phyloP scores from a whole-genome alignment of 805 yeast genomes.

The Scheffersomyces stipitis region DNA sequence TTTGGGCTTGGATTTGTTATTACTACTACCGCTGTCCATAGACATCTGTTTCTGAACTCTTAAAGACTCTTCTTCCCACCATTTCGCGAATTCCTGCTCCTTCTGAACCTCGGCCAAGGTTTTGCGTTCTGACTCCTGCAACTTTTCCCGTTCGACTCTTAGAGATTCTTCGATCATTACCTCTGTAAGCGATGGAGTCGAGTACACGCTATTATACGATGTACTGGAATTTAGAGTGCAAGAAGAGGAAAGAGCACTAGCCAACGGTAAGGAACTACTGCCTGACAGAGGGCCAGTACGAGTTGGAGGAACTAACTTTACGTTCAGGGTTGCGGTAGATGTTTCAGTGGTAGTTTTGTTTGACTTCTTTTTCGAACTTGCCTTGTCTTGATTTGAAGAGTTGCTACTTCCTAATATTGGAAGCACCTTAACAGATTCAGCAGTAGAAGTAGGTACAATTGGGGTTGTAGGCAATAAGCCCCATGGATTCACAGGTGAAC shows the following conservation, averaged over 20 bases:
- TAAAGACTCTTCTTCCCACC: constrained; percentile 86
- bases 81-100: constrained; percentile 79
- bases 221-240: neutral
- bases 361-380: neutral
- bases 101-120: constrained; percentile 70
- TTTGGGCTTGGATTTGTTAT: constrained; percentile 2
- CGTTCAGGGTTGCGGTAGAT: too few relatives aligned
- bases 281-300: neutral
- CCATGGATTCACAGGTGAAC: constrained; percentile 10
- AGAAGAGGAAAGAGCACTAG: neutral
- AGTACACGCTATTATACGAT: neutral
- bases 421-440: constrained; percentile 8
- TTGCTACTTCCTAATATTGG: constrained; percentile 19
- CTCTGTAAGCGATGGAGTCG: constrained; percentile 38
- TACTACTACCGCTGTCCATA: neutral
- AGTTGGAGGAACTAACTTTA: neutral
- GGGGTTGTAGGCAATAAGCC: constrained; percentile 1
- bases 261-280: neutral
- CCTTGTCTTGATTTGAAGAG: constrained; percentile 3
- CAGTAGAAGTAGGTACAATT: neutral
- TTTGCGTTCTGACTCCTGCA: constrained; percentile 29
- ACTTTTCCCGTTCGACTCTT: constrained; percentile 29
- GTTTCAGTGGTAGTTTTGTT: neutral
- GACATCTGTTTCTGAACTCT: constrained; percentile 51
- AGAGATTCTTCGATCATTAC: constrained; percentile 49